These are phyloP conservation scores for Boletus reticulatus DNA, from an alignment of 768 basidiomycete genomes.

Conservation along the genomic window DNA sequence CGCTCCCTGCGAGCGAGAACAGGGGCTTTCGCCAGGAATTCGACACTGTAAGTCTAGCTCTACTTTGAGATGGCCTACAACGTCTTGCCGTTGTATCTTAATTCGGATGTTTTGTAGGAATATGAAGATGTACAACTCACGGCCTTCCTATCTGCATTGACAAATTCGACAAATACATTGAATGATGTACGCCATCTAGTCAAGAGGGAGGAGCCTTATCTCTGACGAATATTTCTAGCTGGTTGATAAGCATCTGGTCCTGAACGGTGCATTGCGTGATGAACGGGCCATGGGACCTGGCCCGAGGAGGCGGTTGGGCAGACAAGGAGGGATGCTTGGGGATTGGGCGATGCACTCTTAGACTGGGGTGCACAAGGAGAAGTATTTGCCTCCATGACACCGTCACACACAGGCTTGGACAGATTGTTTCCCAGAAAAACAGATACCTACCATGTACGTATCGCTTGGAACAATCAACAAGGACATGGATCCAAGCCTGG, in stretches of 20 bases:
- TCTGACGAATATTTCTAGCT: conserved; percentile 40
- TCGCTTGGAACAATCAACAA: background rate
- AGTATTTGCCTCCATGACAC: background rate
- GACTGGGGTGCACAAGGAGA: background rate
- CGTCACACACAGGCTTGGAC: background rate
- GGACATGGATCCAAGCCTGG: background rate
- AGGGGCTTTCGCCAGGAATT: conserved; percentile 86
- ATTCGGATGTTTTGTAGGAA: conserved; percentile 53
- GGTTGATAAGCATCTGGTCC: conserved; percentile 73
- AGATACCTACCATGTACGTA: background rate
- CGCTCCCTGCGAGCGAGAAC: conserved; percentile 84
- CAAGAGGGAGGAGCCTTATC: background rate
- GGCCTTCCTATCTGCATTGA: conserved; percentile 81
- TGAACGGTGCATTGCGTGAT: conserved; percentile 56
- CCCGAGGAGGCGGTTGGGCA: conserved; percentile 50
- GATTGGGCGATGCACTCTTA: conserved; percentile 59
- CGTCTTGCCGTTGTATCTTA: background rate
- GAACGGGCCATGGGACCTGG: conserved; percentile 44
- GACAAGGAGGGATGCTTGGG: conserved; percentile 41
- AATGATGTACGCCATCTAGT: conserved; percentile 71
- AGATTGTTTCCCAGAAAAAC: background rate
- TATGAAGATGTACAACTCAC: conserved; percentile 95
- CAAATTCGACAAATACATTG: conserved; percentile 81
- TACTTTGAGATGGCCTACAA: background rate
- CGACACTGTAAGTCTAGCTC: conserved; percentile 57